phyloP scores from a whole-genome alignment of 2,329 filamentous ascomycete species.

The Phialophora chinensis region DNA sequence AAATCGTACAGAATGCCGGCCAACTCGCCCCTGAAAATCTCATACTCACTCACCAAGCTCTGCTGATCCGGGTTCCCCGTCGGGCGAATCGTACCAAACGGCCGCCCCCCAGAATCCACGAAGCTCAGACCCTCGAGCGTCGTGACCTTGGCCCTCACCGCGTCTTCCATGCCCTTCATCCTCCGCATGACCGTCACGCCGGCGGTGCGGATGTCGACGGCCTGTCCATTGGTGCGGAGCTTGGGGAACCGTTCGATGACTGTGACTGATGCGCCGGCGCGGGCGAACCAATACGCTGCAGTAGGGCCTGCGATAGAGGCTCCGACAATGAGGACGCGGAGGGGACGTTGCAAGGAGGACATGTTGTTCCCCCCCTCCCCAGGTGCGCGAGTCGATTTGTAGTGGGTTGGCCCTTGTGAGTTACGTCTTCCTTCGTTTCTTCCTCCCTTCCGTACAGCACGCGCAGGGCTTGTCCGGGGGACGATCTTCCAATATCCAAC shows the following conservation, averaged over 20 bases:
- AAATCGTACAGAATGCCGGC: conserved; percentile 56
- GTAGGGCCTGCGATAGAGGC: conserved; percentile 51
- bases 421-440: background rate
- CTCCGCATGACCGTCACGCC: conserved; percentile 59
- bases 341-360: conserved; percentile 13
- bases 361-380: conserved; percentile 12
- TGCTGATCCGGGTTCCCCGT: conserved; percentile 47
- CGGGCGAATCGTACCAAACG: conserved; percentile 51
- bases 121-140: conserved; percentile 57
- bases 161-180: conserved; percentile 58
- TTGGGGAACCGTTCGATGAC: conserved; percentile 51
- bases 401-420: background rate
- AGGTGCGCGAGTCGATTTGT: background rate
- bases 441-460: background rate
- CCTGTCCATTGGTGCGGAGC: conserved; percentile 57
- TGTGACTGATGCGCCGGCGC: conserved; percentile 48
- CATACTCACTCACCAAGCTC: conserved; percentile 61
- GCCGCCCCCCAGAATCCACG: conserved; percentile 50
- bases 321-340: conserved; percentile 58
- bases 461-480: background rate
- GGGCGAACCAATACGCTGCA: conserved; percentile 59
- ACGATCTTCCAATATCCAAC: background rate
- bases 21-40: conserved; percentile 66
- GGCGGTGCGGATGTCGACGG: conserved; percentile 61
- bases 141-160: conserved; percentile 48